Percentiles rank a stretch among this genome's conserved stretches.
phyloP scores from a whole-genome alignment of 2,329 filamentous ascomycete species.

The Epichloe gansuensis region DNA sequence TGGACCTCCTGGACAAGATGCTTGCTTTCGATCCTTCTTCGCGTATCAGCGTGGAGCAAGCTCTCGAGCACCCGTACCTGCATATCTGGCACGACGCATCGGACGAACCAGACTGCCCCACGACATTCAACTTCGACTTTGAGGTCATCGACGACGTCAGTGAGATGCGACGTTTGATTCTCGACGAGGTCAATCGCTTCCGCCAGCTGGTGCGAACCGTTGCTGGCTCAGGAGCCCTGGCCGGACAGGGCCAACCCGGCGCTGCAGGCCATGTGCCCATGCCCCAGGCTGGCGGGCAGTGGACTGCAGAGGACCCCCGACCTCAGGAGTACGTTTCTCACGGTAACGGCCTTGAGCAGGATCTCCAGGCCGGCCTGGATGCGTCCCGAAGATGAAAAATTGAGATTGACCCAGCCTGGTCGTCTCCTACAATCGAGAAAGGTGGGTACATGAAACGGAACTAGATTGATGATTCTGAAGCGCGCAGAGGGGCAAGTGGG shows the following conservation, averaged over 20 bases:
- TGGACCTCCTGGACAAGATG: conserved; percentile 94
- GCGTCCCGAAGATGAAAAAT: conserved; percentile 13
- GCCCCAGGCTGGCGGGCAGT: conserved; percentile 37
- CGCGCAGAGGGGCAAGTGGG: background rate
- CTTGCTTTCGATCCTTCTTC: conserved; percentile 90
- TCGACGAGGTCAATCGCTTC: conserved; percentile 88
- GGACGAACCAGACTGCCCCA: conserved; percentile 87
- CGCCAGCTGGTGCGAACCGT: conserved; percentile 48
- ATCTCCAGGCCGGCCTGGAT: conserved; percentile 38
- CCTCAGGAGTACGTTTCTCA: conserved; percentile 45
- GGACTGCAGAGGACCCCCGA: conserved; percentile 47
- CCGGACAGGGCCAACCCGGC: conserved; percentile 24
- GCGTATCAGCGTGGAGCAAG: conserved; percentile 87
- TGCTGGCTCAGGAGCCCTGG: conserved; percentile 24
- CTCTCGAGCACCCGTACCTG: conserved; percentile 91
- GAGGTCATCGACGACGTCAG: conserved; percentile 91
- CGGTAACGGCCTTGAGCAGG: conserved; percentile 42
- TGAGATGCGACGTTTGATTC: conserved; percentile 94
- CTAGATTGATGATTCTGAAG: too few relatives aligned
- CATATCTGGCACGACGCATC: conserved; percentile 97
- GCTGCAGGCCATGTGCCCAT: conserved; percentile 38
- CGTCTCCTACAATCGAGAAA: too few relatives aligned
- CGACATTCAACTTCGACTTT: conserved; percentile 95
- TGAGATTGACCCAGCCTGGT: too few relatives aligned
- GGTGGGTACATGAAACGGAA: background rate